phyloP scores from a whole-genome alignment of 768 basidiomycete genomes.

The Chalciporus piperatus region DNA sequence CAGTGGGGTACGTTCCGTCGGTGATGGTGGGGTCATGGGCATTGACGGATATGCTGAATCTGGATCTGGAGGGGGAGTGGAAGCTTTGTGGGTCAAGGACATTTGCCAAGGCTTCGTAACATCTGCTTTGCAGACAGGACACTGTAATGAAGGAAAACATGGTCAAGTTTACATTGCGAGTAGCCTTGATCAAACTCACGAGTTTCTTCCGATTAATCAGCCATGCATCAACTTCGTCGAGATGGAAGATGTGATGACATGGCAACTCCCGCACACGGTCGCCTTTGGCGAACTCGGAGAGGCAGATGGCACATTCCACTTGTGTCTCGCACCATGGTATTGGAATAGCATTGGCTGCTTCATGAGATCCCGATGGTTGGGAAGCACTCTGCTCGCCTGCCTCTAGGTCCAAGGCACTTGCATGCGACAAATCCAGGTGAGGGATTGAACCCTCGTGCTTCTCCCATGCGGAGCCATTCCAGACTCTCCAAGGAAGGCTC shows the following conservation, averaged over 20 bases:
- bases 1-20: slow-evolving; percentile 35
- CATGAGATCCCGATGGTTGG: slow-evolving; percentile 25
- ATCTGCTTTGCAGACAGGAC: slow-evolving; percentile 90
- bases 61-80: slow-evolving; percentile 1
- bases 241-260: slow-evolving; percentile 94
- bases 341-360: slow-evolving; percentile 22
- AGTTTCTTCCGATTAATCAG: slow-evolving; percentile 89
- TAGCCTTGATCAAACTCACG: slow-evolving; percentile 45
- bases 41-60: slow-evolving; percentile 7
- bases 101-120: slow-evolving; percentile 63
- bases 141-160: slow-evolving; percentile 43
- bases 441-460: slow-evolving; percentile 51
- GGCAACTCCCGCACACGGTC: slow-evolving; percentile 90
- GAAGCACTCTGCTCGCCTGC: slow-evolving; percentile 28
- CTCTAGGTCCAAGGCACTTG: slow-evolving; percentile 37
- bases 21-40: slow-evolving; percentile 12
- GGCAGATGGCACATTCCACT: slow-evolving; percentile 89
- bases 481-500: slow-evolving; percentile 76
- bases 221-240: slow-evolving; percentile 91
- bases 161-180: slow-evolving; percentile 1
- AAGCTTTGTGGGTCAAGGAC: slow-evolving; percentile 15
- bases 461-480: slow-evolving; percentile 80
- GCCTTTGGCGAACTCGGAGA: slow-evolving; percentile 81
- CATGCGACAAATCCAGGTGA: slow-evolving; percentile 26
- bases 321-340: slow-evolving; percentile 81